Evolutionary conservation across 768 basidiomycete genomes (phyloP), one percentile per base, ranked within the genome.

Genomic region (Sistotremastrum suecicum): DNA sequence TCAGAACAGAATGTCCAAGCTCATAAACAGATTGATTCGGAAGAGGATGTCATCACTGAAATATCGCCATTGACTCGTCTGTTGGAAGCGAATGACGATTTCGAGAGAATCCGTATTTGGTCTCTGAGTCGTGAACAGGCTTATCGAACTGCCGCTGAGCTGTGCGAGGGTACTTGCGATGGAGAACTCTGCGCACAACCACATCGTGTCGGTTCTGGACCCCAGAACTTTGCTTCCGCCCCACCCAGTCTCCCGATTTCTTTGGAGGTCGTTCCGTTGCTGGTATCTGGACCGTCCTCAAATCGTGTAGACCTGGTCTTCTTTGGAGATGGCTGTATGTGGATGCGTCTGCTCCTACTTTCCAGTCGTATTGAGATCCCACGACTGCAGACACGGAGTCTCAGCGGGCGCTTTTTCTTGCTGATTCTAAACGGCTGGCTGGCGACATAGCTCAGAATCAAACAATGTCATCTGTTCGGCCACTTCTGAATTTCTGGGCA

Each of bases 401-500:
- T 32, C 84, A 87, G 55, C 63, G 68, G 34, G 66, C 59, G 6
- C 83, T 78, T 53, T 86, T 87, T 53, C 48, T 85, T 38, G 58
- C 66, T 35, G 84, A 87, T 52, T 80, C 82, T 3, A 58, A 59
- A 43, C 69, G 78, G 31, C 72, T 87, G 7, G 84, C 80, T 0
- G 56, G 70, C 39, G 84, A 83, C 55, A 66, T 87, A 34, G 77
- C 83, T 2, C 61, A 69, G 31, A 84, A 84, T 54, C 78, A 83
- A 51, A 85, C 84, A 0, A 86, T 85, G 58, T 69, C 78, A 50
- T 78, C 81, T 0, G 83, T 88, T 12, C 74, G 72, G 52, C 82
- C 83, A 3, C 63, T 86, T 40, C 61, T 87, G 51, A 87, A 86
- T 56, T 83, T 86, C 51, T 88, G 82, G 81, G 83, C 79, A 4